Base-by-base conservation (phyloP, 2,329 filamentous ascomycete genomes). In the Kalmusia sp. region DNA sequence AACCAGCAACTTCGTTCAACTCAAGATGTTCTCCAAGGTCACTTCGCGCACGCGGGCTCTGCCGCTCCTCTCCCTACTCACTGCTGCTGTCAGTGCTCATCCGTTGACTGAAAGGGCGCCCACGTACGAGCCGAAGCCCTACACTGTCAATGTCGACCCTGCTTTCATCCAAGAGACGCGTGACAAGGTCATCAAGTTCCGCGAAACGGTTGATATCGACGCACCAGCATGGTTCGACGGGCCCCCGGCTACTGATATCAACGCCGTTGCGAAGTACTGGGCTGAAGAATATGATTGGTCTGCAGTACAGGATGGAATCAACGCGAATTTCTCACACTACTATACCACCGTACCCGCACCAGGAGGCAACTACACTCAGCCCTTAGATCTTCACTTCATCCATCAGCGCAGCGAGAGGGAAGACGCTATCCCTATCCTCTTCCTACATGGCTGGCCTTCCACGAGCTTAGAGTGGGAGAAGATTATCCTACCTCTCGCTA, bases 401-500 rank as follows among this genome's bases (percentile, higher is more conserved):
- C 85, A 89, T 67, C 75, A 79, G 50, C 77, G 71, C n/a, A 87
- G 84, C 14, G 63, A 76, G 14, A 80, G 45, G 59, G 39, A 71
- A 17, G 74, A 81, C 52, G 84, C 85, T 6, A 73, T 87, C 35
- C 86, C 87, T 2, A 73, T 89, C 25, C 78, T 89, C 25, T 72
- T 88, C 47, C 77, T 86, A 59, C 86, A 87, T 41, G 82, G 84
- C 9, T 88, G 87, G 59, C 86, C 87, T 4, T 79, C 86, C 39
- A 82, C 84, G 27, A 86, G 85, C 59, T 69, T 88, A 25, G 82
- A 83, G 2, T 73, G 86, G 34, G 74, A 74, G 2, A 80, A 84
- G 25, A 71, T 86, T 50, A 65, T 86, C 46, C 72, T 78, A 19
- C 71, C 75, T 4, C 75, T 88, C 43, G 81, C 79, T 3, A 73